Evolutionary conservation across 768 basidiomycete genomes (phyloP).

Genomic region (Rubroboletus pulcherrimus): DNA sequence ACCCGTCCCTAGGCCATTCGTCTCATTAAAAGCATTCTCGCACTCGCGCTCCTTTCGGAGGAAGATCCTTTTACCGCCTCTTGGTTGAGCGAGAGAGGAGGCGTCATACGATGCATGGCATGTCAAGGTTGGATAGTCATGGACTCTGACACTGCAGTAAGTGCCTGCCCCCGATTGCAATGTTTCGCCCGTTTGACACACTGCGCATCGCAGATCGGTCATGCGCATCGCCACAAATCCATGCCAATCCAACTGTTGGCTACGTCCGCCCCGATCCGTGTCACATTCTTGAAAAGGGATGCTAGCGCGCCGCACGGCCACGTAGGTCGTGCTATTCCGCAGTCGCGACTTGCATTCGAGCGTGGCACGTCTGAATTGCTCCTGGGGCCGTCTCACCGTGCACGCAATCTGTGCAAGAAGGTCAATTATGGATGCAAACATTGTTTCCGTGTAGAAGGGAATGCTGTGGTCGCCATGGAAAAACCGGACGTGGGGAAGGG

Average conservation of each 20-base stretch:
- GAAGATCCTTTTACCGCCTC: constrained; percentile 25
- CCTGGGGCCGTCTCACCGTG: constrained; percentile 16
- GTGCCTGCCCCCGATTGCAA: constrained; percentile 10
- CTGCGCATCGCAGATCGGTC: constrained; percentile 45
- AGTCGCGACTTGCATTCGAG: constrained; percentile 13
- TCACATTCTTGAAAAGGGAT: neutral
- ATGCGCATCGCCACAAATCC: constrained; percentile 59
- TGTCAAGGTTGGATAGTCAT: constrained; percentile 51
- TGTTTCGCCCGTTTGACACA: neutral
- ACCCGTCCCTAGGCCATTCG: constrained; percentile 42
- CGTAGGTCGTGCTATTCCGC: neutral
- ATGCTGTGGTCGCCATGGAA: neutral
- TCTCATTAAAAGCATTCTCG: constrained; percentile 38
- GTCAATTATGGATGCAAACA: constrained; percentile 52
- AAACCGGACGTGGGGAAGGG: neutral
- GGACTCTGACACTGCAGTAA: constrained; percentile 44
- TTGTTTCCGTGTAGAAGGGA: constrained; percentile 30
- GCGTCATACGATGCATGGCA: constrained; percentile 43
- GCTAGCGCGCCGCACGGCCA: too few relatives aligned
- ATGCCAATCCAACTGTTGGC: constrained; percentile 41
- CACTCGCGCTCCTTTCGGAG: constrained; percentile 29
- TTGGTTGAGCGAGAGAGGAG: constrained; percentile 22
- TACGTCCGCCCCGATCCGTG: rapidly evolving
- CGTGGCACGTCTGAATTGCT: constrained; percentile 21
- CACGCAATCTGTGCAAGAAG: constrained; percentile 30